Conservation (phyloP, 495 filamentous ascomycete species). For the Penicillium herquei region DNA sequence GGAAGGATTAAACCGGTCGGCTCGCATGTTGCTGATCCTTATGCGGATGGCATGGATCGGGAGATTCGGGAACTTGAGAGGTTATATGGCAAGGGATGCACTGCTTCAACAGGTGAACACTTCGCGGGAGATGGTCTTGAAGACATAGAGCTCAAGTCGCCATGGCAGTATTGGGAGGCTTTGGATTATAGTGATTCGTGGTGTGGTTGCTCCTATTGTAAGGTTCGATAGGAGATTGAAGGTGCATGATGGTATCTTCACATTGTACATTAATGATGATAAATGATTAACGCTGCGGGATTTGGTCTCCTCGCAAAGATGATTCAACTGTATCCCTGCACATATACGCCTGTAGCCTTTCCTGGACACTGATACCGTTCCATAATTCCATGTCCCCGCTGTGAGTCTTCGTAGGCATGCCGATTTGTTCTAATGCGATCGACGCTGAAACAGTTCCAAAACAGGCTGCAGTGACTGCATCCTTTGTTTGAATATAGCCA, state of each 20-base stretch:
- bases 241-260: too few species aligned
- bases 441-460: slow-evolving; percentile 34
- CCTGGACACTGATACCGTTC: slow-evolving; percentile 20
- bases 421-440: slow-evolving; percentile 39
- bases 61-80: not conserved
- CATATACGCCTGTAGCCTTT: slow-evolving; percentile 16
- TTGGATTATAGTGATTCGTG: not conserved
- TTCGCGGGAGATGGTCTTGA: too few species aligned
- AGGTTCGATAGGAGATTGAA: too few species aligned
- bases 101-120: not conserved
- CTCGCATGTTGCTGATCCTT: not conserved
- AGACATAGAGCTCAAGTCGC: too few species aligned
- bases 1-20: not conserved
- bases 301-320: not conserved
- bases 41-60: not conserved
- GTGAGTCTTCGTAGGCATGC: slow-evolving; percentile 19
- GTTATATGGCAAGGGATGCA: not conserved
- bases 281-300: too few species aligned
- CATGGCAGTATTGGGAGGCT: not conserved
- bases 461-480: slow-evolving; percentile 23
- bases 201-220: not conserved
- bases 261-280: too few species aligned
- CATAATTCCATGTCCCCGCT: slow-evolving; percentile 19
- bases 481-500: slow-evolving; percentile 21
- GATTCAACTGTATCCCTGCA: slow-evolving; percentile 2